Percentiles rank a stretch among this genome's conserved stretches.
These are phyloP conservation scores for Cercospora sojina DNA, from an alignment of 2,329 filamentous ascomycete genomes.

Conservation along the genomic window DNA sequence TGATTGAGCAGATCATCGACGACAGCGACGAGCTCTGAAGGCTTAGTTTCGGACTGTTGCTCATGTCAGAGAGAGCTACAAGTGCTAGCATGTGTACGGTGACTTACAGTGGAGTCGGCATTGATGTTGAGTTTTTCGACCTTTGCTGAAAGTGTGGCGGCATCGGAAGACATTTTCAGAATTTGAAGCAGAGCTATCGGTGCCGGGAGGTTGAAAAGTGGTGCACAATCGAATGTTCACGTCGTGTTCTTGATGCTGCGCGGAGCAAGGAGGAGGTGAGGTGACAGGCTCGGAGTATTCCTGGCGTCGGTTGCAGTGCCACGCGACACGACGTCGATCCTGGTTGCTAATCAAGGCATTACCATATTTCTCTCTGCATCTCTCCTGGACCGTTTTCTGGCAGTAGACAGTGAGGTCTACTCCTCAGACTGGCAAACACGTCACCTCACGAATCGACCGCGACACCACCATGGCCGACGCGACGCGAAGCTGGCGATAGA, in stretches of 20 bases:
- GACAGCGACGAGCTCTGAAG: slow-evolving; percentile 69
- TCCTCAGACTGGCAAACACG: neutral
- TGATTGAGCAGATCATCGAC: slow-evolving; percentile 86
- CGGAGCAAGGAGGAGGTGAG: neutral
- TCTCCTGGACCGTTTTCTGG: neutral
- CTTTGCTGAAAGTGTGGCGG: slow-evolving; percentile 28
- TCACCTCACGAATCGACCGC: neutral
- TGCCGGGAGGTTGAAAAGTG: neutral
- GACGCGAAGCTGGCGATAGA: neutral
- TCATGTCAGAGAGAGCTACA: neutral
- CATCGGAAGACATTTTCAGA: slow-evolving; percentile 23
- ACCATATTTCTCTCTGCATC: neutral
- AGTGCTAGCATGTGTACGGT: neutral
- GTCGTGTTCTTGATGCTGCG: neutral
- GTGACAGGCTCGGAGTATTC: neutral
- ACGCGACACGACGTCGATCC: neutral
- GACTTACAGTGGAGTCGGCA: slow-evolving; percentile 3
- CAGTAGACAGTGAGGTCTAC: neutral
- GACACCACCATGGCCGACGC: neutral
- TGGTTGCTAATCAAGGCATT: neutral
- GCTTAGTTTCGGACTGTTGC: slow-evolving; percentile 41
- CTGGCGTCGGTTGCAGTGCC: neutral
- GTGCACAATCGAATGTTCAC: neutral
- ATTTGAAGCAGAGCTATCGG: neutral
- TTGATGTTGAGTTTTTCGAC: slow-evolving; percentile 30